A percentile compares a stretch with the other conserved stretches of the same genome.
Conservation (phyloP, 805 yeast genomes). For the Millerago galiae region DNA sequence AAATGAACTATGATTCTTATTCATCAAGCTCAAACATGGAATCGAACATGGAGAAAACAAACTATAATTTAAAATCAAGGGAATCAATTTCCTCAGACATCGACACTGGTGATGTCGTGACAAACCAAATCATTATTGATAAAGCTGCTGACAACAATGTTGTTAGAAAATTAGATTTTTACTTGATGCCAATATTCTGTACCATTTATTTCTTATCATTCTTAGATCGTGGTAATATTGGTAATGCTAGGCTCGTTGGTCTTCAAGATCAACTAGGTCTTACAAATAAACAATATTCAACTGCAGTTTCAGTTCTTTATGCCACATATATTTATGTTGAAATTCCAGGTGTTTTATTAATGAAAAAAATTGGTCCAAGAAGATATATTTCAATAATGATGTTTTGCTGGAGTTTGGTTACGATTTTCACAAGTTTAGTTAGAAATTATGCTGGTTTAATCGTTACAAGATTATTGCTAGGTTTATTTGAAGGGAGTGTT, state of each 20-base stretch:
- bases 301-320: slow-evolving; percentile 31
- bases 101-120: neutral
- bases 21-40: no score
- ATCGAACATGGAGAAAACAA: no score
- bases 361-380: slow-evolving; percentile 6
- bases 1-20: no score
- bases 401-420: slow-evolving; percentile 20
- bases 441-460: slow-evolving; percentile 29
- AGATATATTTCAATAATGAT: neutral
- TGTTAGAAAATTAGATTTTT: slow-evolving; percentile 24
- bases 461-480: slow-evolving; percentile 35
- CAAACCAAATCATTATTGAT: neutral
- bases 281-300: slow-evolving; percentile 24
- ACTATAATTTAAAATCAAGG: neutral
- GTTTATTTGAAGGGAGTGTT: slow-evolving; percentile 37
- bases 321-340: slow-evolving; percentile 29
- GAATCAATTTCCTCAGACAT: neutral
- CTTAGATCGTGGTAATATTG: slow-evolving; percentile 39
- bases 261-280: slow-evolving; percentile 26
- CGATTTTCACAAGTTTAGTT: slow-evolving; percentile 29
- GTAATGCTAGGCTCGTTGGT: slow-evolving; percentile 40
- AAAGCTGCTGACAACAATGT: slow-evolving; percentile 11
- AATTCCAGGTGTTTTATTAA: slow-evolving; percentile 2
- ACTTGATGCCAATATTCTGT: slow-evolving; percentile 27
- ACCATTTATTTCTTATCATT: slow-evolving; percentile 28